Evolutionary conservation across 2,329 filamentous ascomycete genomes (phyloP).

Genomic region (Acephala macrosclerotiorum): DNA sequence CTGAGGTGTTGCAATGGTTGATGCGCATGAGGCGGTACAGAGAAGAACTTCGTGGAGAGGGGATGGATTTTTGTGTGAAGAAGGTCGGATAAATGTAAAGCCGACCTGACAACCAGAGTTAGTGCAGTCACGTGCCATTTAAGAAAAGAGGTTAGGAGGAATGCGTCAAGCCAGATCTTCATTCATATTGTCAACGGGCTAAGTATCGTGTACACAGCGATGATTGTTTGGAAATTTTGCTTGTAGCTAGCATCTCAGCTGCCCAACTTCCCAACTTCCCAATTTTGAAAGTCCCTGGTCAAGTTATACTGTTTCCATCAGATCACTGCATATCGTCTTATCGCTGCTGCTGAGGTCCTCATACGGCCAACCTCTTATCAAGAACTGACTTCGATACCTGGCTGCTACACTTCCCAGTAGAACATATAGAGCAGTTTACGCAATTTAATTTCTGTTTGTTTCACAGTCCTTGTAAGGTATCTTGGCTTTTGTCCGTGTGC

Average conservation of each 20-base stretch:
- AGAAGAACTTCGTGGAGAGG: neutral
- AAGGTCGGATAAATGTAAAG: neutral
- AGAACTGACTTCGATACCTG: neutral
- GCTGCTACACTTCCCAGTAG: neutral
- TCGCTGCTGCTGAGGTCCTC: neutral
- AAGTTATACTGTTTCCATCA: neutral
- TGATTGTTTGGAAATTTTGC: too few species aligned
- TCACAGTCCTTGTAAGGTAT: neutral
- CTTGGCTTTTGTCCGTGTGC: neutral
- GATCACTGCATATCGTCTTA: neutral
- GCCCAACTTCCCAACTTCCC: neutral
- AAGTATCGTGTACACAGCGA: too few species aligned
- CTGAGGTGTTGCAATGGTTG: neutral
- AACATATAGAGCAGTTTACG: neutral
- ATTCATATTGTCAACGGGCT: too few species aligned
- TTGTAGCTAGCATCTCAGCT: too few species aligned
- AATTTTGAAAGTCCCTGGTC: neutral
- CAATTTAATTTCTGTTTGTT: neutral
- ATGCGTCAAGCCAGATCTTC: too few species aligned
- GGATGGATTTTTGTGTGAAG: neutral
- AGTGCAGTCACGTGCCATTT: neutral
- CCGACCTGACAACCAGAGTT: neutral
- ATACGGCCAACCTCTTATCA: neutral
- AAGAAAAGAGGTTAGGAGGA: too few species aligned
- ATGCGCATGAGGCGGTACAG: neutral